Percentiles rank a stretch among this genome's conserved stretches.
Evolutionary conservation across 148 eudicot species (phyloP).

Genomic region (Vaccinium vitisidaea): DNA sequence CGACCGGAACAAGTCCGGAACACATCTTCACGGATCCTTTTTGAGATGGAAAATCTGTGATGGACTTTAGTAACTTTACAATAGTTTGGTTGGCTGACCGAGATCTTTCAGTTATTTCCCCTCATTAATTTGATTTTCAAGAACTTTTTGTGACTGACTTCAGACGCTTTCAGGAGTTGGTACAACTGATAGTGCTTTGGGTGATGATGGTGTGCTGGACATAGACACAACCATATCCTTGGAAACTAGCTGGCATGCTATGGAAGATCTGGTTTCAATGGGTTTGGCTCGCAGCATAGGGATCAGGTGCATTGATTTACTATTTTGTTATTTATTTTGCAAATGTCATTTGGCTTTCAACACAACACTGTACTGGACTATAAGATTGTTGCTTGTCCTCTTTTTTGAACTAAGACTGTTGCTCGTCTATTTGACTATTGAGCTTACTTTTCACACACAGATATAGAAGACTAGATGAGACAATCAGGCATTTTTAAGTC

Average conservation of each 20-base stretch:
- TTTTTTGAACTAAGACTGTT: no score
- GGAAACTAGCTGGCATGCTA: conserved; percentile 94
- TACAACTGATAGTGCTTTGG: conserved; percentile 73
- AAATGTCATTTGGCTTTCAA: neutral
- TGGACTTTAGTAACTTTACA: no score
- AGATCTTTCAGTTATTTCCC: neutral
- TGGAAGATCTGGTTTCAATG: conserved; percentile 81
- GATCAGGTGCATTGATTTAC: conserved; percentile 46
- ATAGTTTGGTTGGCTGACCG: neutral
- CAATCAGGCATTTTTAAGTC: neutral
- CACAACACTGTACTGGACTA: neutral
- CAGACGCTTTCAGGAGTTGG: conserved; percentile 60
- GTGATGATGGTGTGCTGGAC: conserved; percentile 80
- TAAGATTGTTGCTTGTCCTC: neutral
- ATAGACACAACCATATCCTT: conserved; percentile 79
- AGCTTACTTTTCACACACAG: neutral
- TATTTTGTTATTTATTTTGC: neutral
- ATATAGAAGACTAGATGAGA: neutral
- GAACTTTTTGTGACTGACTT: conserved; percentile 5
- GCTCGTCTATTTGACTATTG: neutral
- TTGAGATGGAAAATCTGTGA: no score
- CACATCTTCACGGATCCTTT: no score
- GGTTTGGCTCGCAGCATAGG: conserved; percentile 93
- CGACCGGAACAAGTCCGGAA: no score
- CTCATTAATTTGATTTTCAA: neutral